Conservation (phyloP, 257 asterid genomes). For the Echites panduratus region DNA sequence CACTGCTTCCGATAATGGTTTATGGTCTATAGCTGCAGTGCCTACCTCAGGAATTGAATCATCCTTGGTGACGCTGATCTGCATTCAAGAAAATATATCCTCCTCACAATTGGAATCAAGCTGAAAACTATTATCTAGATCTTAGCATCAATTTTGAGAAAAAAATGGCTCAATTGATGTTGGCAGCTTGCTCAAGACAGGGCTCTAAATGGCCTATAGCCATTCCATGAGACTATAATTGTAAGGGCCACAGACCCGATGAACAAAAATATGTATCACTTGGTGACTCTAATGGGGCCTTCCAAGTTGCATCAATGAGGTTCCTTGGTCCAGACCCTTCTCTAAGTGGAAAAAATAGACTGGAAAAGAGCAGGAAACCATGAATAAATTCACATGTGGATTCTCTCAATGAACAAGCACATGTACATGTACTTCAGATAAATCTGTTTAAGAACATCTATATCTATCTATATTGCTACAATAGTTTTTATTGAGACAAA, state of each 20-base stretch:
- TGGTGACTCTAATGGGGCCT: not conserved
- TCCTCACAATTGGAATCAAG: not conserved
- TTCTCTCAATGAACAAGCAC: not conserved
- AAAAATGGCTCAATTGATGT: not conserved
- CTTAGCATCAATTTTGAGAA: not conserved
- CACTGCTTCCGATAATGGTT: constrained; percentile 62
- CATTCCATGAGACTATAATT: not conserved
- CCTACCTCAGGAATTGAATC: constrained; percentile 39
- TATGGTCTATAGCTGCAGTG: constrained; percentile 51
- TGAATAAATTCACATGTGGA: not conserved
- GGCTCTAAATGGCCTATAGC: not conserved
- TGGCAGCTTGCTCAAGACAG: not conserved
- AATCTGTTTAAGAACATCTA: not conserved
- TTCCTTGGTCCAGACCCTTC: not conserved
- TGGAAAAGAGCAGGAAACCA: not conserved
- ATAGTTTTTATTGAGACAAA: not conserved
- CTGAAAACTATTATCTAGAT: no score
- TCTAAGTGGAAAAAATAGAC: not conserved
- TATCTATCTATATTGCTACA: not conserved
- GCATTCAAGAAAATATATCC: constrained; percentile 15
- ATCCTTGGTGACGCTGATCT: constrained; percentile 69
- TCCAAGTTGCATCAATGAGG: not conserved
- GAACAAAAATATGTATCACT: not conserved
- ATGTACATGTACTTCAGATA: not conserved
- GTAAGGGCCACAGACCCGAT: not conserved